Percentiles rank a stretch among this genome's conserved stretches.
These are phyloP conservation scores for Salix arbutifolia DNA, from an alignment of 345 rosid species.

Conservation along the genomic window DNA sequence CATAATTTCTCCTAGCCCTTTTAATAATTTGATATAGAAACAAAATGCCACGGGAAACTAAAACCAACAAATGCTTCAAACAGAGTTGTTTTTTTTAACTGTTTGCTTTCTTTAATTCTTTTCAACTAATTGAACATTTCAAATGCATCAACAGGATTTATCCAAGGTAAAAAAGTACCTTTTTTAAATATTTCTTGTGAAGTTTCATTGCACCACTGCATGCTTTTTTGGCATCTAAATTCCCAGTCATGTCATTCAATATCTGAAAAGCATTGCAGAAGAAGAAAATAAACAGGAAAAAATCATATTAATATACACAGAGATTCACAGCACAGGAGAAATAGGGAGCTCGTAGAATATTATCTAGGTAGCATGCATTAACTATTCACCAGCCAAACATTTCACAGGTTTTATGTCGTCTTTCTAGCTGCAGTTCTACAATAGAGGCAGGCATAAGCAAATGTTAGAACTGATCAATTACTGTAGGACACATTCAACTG, in stretches of 20 bases:
- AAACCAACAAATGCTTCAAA: background rate
- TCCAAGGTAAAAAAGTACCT: slow-evolving; percentile 37
- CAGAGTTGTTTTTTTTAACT: background rate
- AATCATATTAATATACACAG: background rate
- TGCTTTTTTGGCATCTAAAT: slow-evolving; percentile 86
- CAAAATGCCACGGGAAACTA: background rate
- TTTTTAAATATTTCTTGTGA: slow-evolving; percentile 86
- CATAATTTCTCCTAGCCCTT: background rate
- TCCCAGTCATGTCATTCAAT: slow-evolving; percentile 84
- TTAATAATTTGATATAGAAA: background rate
- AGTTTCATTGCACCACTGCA: slow-evolving; percentile 93
- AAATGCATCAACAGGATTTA: slow-evolving; percentile 4
- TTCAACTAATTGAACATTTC: background rate
- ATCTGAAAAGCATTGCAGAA: slow-evolving; percentile 43
- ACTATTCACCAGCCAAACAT: background rate
- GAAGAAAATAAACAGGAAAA: background rate
- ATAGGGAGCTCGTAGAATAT: background rate
- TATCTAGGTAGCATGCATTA: background rate
- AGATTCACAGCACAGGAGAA: background rate
- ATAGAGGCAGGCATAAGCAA: background rate
- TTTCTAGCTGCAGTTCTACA: background rate
- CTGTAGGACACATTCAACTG: background rate
- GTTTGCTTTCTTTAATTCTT: background rate
- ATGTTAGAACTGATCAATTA: background rate
- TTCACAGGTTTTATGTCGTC: background rate